These are phyloP conservation scores for Hondaea fermentalgiana DNA, from an alignment of 108 stramenopile genomes.

Conservation along the genomic window DNA sequence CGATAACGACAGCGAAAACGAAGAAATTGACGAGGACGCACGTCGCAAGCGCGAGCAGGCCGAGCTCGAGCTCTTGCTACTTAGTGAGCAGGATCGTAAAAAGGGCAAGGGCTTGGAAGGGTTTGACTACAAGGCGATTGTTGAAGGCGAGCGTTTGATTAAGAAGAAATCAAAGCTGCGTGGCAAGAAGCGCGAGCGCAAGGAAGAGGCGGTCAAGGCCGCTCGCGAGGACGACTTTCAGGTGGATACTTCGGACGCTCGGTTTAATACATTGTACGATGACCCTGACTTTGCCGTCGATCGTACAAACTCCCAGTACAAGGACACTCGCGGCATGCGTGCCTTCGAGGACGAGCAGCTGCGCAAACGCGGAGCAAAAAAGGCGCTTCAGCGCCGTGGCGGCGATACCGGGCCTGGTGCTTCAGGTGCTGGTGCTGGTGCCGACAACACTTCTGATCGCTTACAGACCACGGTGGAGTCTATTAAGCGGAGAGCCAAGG, in stretches of 20 bases:
- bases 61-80: neutral
- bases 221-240: neutral
- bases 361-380: neutral
- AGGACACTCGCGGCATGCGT: neutral
- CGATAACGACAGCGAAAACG: neutral
- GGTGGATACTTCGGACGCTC: neutral
- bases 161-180: neutral
- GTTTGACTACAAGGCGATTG: neutral
- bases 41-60: conserved; percentile 11
- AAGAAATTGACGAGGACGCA: neutral
- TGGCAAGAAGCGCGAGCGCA: neutral
- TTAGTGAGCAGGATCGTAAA: neutral
- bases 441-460: neutral
- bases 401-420: too few relatives aligned
- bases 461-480: neutral
- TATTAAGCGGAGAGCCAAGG: neutral
- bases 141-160: neutral
- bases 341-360: neutral
- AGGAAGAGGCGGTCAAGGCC: neutral
- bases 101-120: conserved; percentile 3
- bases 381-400: neutral
- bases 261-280: neutral
- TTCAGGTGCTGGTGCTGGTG: neutral
- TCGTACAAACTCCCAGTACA: conserved; percentile 6
- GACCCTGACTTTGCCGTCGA: neutral